Evolutionary conservation across 768 basidiomycete species (phyloP).

Genomic region (Asterophora lycoperdoides): DNA sequence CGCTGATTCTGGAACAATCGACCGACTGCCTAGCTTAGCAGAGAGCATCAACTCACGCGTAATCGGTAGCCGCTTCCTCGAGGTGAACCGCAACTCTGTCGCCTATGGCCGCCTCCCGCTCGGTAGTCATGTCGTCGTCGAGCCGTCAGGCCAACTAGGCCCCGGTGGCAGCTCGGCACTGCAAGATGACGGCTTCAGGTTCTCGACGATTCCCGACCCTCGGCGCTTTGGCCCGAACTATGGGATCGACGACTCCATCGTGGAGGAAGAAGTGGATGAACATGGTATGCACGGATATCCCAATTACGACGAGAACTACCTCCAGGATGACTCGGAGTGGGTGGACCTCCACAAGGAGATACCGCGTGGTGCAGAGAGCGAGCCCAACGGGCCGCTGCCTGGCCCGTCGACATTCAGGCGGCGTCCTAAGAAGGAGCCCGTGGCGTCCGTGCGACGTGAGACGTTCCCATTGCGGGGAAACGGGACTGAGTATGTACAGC

Average conservation of each 20-base stretch:
- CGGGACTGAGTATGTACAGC: slow-evolving; percentile 37
- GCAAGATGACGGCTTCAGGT: slow-evolving; percentile 29
- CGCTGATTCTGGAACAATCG: slow-evolving; percentile 35
- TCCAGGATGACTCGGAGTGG: slow-evolving; percentile 46
- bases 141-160: slow-evolving; percentile 46
- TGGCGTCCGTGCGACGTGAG: slow-evolving; percentile 43
- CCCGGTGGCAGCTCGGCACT: slow-evolving; percentile 24
- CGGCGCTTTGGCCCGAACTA: slow-evolving; percentile 55
- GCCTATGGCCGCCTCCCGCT: slow-evolving; percentile 56
- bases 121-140: slow-evolving; percentile 53
- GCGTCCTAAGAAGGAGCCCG: slow-evolving; percentile 31
- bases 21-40: slow-evolving; percentile 42
- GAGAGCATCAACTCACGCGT: slow-evolving; percentile 61
- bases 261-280: slow-evolving; percentile 36
- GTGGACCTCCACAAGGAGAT: slow-evolving; percentile 50
- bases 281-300: slow-evolving; percentile 23
- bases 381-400: slow-evolving; percentile 33
- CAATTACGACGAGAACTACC: slow-evolving; percentile 21
- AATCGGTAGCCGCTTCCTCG: slow-evolving; percentile 68
- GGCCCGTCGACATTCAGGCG: slow-evolving; percentile 35
- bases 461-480: slow-evolving; percentile 58
- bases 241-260: slow-evolving; percentile 26
- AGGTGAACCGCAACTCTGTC: slow-evolving; percentile 59
- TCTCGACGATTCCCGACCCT: slow-evolving; percentile 47
- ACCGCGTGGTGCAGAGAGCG: slow-evolving; percentile 36